Conservation (phyloP, 352 stramenopile genomes). For the Phytophthora ramorum region DNA sequence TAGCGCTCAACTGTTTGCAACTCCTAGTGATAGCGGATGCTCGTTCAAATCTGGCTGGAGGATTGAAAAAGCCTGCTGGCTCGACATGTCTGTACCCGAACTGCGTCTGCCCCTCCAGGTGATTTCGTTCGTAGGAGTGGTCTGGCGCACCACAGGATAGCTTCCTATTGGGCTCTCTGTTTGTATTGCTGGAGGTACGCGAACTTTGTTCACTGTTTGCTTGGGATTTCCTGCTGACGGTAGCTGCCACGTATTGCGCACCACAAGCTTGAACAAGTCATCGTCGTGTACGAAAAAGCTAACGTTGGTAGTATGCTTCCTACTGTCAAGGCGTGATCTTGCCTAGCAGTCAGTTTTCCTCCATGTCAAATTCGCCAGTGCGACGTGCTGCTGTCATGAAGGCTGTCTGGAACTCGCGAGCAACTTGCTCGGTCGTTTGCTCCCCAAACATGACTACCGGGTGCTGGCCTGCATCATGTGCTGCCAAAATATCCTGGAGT, state of each 20-base stretch:
- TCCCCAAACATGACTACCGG: slow-evolving; percentile 81
- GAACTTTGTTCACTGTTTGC: slow-evolving; percentile 12
- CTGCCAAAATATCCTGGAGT: slow-evolving; percentile 52
- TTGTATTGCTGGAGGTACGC: neutral
- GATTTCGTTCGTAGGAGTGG: slow-evolving; percentile 22
- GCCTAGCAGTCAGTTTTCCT: slow-evolving; percentile 29
- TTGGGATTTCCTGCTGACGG: slow-evolving; percentile 1
- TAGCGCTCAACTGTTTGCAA: slow-evolving; percentile 13
- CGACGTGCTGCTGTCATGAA: slow-evolving; percentile 48
- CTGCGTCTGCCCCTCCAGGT: slow-evolving; percentile 19
- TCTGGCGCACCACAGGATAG: slow-evolving; percentile 11
- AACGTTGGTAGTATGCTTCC: slow-evolving; percentile 91
- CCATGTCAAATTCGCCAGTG: slow-evolving; percentile 75
- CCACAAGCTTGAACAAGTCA: slow-evolving; percentile 91
- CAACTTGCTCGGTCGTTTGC: slow-evolving; percentile 54
- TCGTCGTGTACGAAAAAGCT: slow-evolving; percentile 88
- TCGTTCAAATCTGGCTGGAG: slow-evolving; percentile 67
- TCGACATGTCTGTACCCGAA: slow-evolving; percentile 51
- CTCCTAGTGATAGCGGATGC: slow-evolving; percentile 24
- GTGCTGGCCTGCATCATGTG: slow-evolving; percentile 62
- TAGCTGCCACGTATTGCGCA: slow-evolving; percentile 89
- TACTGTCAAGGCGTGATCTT: slow-evolving; percentile 59
- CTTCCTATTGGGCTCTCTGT: slow-evolving; percentile 17
- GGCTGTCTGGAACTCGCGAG: slow-evolving; percentile 63
- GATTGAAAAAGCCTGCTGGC: slow-evolving; percentile 63